Conservation (phyloP, 768 basidiomycete species). For the Amanita molliuscula region DNA sequence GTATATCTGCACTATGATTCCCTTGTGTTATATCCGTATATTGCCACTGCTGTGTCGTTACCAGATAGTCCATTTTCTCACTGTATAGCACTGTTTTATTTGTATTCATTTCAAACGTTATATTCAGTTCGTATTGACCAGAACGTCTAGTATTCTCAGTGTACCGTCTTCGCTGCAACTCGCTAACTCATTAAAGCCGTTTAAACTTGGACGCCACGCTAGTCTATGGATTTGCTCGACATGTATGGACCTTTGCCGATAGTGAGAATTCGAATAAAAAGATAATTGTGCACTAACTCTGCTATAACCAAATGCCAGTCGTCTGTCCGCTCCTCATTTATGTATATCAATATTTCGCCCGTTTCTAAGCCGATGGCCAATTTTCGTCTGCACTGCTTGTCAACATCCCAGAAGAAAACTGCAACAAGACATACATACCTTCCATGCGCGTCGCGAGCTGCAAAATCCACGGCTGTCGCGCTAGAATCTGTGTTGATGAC, state of each 20-base stretch:
- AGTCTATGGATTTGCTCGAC: constrained; percentile 71
- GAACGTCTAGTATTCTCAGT: constrained; percentile 66
- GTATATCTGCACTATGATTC: constrained; percentile 41
- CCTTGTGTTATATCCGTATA: constrained; percentile 67
- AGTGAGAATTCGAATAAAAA: constrained; percentile 1
- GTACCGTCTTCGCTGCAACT: constrained; percentile 92
- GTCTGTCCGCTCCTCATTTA: constrained; percentile 16
- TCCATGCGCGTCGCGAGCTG: constrained; percentile 15
- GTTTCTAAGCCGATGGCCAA: constrained; percentile 82
- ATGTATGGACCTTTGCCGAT: constrained; percentile 49
- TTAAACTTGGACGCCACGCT: constrained; percentile 56
- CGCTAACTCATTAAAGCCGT: constrained; percentile 46
- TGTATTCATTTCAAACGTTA: constrained; percentile 29
- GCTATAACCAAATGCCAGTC: neutral
- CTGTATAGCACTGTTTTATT: constrained; percentile 55
- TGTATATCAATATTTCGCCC: constrained; percentile 63
- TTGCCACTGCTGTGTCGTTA: constrained; percentile 58
- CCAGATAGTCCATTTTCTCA: constrained; percentile 34
- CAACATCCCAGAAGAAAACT: neutral
- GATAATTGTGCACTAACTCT: constrained; percentile 1
- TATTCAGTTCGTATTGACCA: constrained; percentile 38
- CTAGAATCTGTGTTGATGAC: constrained; percentile 67
- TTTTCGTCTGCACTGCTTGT: constrained; percentile 24
- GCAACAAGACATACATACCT: constrained; percentile 26
- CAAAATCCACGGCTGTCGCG: constrained; percentile 73